phyloP scores from a whole-genome alignment of 2,329 filamentous ascomycete genomes.

The Pseudogymnoascus sp. region DNA sequence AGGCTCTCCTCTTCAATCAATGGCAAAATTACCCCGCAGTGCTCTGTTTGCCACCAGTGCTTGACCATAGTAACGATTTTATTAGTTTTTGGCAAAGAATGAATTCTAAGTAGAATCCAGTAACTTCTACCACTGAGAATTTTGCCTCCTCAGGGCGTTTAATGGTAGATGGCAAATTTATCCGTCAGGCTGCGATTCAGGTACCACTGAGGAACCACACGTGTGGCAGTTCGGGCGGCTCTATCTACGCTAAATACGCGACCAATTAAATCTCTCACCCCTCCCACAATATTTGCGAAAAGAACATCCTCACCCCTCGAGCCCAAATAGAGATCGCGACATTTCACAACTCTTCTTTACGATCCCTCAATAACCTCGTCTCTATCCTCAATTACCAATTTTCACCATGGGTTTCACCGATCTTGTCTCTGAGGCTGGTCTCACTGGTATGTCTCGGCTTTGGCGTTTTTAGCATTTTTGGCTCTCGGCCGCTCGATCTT shows the following conservation, averaged over 20 bases:
- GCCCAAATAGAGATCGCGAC: slow-evolving; percentile 9
- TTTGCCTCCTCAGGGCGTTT: not conserved
- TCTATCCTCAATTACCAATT: not conserved
- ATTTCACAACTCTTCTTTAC: not conserved
- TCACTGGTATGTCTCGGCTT: slow-evolving; percentile 40
- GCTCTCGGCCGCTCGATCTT: slow-evolving; percentile 8
- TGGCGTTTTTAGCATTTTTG: slow-evolving; percentile 7
- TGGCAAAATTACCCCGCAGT: not conserved
- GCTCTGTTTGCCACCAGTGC: not conserved
- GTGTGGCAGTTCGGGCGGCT: not conserved
- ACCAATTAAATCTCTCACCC: slow-evolving; percentile 11
- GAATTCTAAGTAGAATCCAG: not conserved
- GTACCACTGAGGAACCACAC: slow-evolving; percentile 5
- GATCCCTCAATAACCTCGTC: slow-evolving; percentile 8
- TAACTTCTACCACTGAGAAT: not conserved
- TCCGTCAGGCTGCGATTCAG: slow-evolving; percentile 6
- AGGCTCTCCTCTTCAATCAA: not conserved
- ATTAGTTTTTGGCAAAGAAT: not conserved
- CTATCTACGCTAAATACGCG: slow-evolving; percentile 1
- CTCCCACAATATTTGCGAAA: slow-evolving; percentile 8
- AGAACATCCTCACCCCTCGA: slow-evolving; percentile 1
- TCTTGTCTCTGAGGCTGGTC: slow-evolving; percentile 58
- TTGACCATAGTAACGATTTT: not conserved
- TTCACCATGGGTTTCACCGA: slow-evolving; percentile 61
- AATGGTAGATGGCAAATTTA: slow-evolving; percentile 6